A percentile compares a stretch with the other conserved stretches of the same genome.
phyloP scores from a whole-genome alignment of 176 grass and related monocot species.

The Rhipidocladum racemiflorum region DNA sequence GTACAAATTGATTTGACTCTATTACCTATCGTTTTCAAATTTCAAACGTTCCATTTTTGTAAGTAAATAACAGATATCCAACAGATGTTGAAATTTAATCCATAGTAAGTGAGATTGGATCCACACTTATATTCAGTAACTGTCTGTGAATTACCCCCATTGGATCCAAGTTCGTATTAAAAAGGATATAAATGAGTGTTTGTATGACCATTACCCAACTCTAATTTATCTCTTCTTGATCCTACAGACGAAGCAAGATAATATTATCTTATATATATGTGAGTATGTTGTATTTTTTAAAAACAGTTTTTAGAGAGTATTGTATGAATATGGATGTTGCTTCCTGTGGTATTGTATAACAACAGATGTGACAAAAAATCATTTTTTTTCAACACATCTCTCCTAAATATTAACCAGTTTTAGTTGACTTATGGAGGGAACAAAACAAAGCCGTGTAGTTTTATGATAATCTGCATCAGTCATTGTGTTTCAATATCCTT shows the following conservation, averaged over 20 bases:
- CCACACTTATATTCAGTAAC: not conserved
- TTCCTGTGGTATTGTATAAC: constrained; percentile 7
- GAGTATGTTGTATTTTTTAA: not conserved
- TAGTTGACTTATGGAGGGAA: not conserved
- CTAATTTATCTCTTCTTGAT: not conserved
- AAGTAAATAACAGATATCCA: constrained; percentile 2
- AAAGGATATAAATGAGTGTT: not conserved
- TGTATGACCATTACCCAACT: not conserved
- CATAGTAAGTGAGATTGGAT: not conserved
- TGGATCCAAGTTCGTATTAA: not conserved
- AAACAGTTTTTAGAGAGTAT: not conserved
- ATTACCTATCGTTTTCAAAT: not conserved
- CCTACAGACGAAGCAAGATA: not conserved
- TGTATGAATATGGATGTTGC: not conserved
- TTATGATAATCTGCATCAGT: not conserved
- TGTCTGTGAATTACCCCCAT: not conserved
- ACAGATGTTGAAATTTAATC: not conserved
- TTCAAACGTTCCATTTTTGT: not conserved
- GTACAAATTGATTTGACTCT: not conserved
- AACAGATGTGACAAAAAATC: not conserved
- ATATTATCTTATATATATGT: constrained; percentile 14
- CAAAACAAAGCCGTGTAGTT: constrained; percentile 6
- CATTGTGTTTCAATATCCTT: constrained; percentile 8
- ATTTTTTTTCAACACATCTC: not conserved
- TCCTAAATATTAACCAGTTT: not conserved